Percentiles rank a stretch among this genome's conserved stretches.
Conservation (phyloP, 768 basidiomycete species). For the Lactarius hatsudake region DNA sequence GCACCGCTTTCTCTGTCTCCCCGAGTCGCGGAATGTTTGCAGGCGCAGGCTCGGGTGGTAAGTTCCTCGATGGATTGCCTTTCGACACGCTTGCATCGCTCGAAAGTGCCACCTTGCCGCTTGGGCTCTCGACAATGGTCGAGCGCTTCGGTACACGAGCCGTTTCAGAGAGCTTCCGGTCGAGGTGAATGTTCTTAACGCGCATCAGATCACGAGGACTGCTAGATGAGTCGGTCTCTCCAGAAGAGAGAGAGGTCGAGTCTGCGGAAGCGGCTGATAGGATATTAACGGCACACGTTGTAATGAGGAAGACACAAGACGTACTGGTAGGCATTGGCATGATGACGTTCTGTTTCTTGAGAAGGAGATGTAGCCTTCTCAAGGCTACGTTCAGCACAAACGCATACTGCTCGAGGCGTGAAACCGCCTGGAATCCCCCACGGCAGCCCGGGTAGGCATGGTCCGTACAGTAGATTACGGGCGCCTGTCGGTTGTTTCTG, state of each 20-base stretch:
- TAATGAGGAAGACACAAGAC: slow-evolving; percentile 26
- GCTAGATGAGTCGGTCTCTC: slow-evolving; percentile 66
- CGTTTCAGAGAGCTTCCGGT: slow-evolving; percentile 92
- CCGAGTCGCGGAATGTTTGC: neutral
- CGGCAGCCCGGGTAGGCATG: slow-evolving; percentile 69
- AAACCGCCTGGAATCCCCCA: slow-evolving; percentile 84
- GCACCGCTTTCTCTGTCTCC: neutral
- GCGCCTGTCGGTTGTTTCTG: slow-evolving; percentile 64
- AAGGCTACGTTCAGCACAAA: slow-evolving; percentile 95
- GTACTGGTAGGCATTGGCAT: slow-evolving; percentile 68
- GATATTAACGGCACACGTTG: slow-evolving; percentile 23
- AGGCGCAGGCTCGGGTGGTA: neutral
- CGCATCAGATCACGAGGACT: slow-evolving; percentile 89
- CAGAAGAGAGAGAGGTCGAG: slow-evolving; percentile 26
- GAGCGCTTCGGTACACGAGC: slow-evolving; percentile 90
- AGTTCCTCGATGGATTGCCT: slow-evolving; percentile 20
- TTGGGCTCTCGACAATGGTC: slow-evolving; percentile 91
- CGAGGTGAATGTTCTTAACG: slow-evolving; percentile 90
- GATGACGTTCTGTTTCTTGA: slow-evolving; percentile 87
- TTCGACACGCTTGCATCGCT: slow-evolving; percentile 54
- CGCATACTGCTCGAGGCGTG: slow-evolving; percentile 94
- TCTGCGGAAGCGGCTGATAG: slow-evolving; percentile 34
- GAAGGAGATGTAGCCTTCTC: slow-evolving; percentile 78
- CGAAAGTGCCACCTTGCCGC: slow-evolving; percentile 79
- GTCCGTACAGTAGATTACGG: slow-evolving; percentile 71